phyloP scores from a whole-genome alignment of 306 rosid species.

The Castanospermum australe region DNA sequence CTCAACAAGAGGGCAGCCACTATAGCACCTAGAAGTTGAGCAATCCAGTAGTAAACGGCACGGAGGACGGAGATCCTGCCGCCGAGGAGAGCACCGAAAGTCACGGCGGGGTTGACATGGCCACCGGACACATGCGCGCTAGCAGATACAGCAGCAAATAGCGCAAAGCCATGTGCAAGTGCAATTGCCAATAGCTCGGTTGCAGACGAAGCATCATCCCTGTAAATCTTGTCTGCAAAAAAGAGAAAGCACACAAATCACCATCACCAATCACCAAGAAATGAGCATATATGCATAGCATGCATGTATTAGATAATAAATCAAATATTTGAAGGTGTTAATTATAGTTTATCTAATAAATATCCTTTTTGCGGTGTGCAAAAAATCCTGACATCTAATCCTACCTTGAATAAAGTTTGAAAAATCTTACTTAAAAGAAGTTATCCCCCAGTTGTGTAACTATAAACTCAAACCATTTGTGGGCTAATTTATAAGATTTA shows the following conservation, averaged over 20 bases:
- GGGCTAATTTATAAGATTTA: too few relatives aligned
- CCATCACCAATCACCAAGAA: background rate
- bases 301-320: background rate
- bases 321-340: too few relatives aligned
- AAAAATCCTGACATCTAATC: too few relatives aligned
- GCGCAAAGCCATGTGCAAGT: conserved; percentile 62
- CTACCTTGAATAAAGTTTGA: too few relatives aligned
- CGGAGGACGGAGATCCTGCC: conserved; percentile 70
- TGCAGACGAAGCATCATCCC: conserved; percentile 41
- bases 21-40: conserved; percentile 75
- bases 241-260: background rate
- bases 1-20: conserved; percentile 75
- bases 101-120: conserved; percentile 83
- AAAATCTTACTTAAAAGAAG: too few relatives aligned
- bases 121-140: conserved; percentile 75
- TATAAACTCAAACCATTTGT: too few relatives aligned
- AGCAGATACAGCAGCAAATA: conserved; percentile 62
- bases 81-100: conserved; percentile 79
- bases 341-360: too few relatives aligned
- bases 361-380: too few relatives aligned
- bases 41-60: conserved; percentile 71
- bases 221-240: conserved; percentile 55
- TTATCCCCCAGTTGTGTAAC: too few relatives aligned
- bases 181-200: conserved; percentile 52
- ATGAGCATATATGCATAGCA: background rate